Conservation (phyloP, 2,329 filamentous ascomycete genomes). For the Clonostachys sp. region DNA sequence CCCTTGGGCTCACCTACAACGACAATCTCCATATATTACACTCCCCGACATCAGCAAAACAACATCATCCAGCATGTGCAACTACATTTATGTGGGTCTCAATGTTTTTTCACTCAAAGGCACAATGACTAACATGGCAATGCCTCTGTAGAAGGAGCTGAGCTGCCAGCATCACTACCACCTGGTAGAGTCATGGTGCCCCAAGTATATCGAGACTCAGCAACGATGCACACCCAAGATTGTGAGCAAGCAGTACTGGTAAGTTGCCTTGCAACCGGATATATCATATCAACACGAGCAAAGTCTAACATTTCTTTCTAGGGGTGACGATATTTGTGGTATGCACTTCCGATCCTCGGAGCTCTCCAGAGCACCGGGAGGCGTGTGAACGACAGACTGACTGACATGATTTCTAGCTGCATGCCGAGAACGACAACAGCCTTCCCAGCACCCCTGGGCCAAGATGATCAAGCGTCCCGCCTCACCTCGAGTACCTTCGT, state of each 20-base stretch:
- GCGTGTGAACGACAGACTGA: background rate
- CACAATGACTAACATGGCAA: background rate
- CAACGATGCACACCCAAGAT: slow-evolving; percentile 34
- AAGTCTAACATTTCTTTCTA: slow-evolving; percentile 8
- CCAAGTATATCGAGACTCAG: slow-evolving; percentile 37
- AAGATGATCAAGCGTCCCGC: slow-evolving; percentile 28
- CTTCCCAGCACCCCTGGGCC: slow-evolving; percentile 29
- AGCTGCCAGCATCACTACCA: slow-evolving; percentile 48
- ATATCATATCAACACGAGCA: background rate
- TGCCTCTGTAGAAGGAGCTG: slow-evolving; percentile 35
- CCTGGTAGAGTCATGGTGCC: slow-evolving; percentile 38
- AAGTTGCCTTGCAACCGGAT: slow-evolving; percentile 8
- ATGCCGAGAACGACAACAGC: slow-evolving; percentile 30
- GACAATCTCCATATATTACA: no score
- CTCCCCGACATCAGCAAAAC: no score
- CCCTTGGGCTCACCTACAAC: no score
- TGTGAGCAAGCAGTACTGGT: slow-evolving; percentile 41
- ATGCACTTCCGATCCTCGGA: slow-evolving; percentile 13
- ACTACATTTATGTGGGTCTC: slow-evolving; percentile 41
- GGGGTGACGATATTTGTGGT: slow-evolving; percentile 40
- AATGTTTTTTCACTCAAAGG: background rate
- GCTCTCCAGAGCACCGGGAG: no score
- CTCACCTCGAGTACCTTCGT: slow-evolving; percentile 11
- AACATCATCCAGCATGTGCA: slow-evolving; percentile 33
- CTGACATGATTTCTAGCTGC: slow-evolving; percentile 17